Evolutionary conservation across 805 yeast genomes (phyloP).

Genomic region (Lipomyces chichibuensis): DNA sequence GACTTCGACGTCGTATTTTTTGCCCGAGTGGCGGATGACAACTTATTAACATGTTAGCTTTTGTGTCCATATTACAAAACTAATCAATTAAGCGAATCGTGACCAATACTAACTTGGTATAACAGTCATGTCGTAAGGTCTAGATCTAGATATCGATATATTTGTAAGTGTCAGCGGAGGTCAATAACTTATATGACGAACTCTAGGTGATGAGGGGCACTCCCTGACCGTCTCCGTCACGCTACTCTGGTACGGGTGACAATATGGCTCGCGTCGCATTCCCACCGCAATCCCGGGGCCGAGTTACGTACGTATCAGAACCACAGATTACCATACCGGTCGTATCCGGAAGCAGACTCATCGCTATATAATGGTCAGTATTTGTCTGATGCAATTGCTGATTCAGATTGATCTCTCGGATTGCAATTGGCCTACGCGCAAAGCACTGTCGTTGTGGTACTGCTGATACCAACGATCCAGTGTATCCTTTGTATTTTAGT

Average conservation of each 20-base stretch:
- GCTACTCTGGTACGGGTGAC: background rate
- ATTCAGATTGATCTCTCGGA: background rate
- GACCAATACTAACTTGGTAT: constrained; percentile 30
- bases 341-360: background rate
- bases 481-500: background rate
- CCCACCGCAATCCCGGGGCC: background rate
- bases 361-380: background rate
- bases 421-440: background rate
- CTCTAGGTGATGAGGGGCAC: background rate
- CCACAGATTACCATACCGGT: background rate
- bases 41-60: constrained; percentile 38
- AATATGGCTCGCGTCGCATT: background rate
- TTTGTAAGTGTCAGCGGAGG: background rate
- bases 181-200: background rate
- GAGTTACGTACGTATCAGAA: background rate
- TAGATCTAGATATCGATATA: background rate
- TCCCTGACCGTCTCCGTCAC: background rate
- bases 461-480: background rate
- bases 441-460: background rate
- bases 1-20: constrained; percentile 59
- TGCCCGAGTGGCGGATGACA: constrained; percentile 69
- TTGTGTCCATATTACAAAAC: background rate
- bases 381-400: background rate
- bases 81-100: background rate
- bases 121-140: constrained; percentile 17